These are phyloP conservation scores for Peterozyma toletana DNA, from an alignment of 805 yeast genomes.

Conservation along the genomic window DNA sequence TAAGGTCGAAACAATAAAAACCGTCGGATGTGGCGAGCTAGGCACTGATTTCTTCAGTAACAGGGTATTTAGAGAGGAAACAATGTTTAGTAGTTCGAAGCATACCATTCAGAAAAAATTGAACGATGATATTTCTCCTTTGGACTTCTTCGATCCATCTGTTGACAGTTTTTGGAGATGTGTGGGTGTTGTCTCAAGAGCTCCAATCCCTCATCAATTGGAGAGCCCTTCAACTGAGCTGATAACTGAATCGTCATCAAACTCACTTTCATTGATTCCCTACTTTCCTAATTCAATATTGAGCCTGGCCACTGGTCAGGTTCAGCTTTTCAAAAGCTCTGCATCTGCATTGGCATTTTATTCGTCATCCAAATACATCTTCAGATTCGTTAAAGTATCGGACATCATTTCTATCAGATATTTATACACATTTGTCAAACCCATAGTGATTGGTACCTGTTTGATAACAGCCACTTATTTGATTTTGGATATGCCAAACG, in stretches of 20 bases:
- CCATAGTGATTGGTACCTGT: slow-evolving; percentile 42
- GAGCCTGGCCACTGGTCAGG: slow-evolving; percentile 17
- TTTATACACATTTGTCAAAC: slow-evolving; percentile 43
- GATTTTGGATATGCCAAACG: slow-evolving; percentile 78
- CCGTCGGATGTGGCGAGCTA: slow-evolving; percentile 55
- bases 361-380: slow-evolving; percentile 18
- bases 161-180: slow-evolving; percentile 47
- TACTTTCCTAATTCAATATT: slow-evolving; percentile 9
- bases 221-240: slow-evolving; percentile 12
- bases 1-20: slow-evolving; percentile 56
- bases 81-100: slow-evolving; percentile 75
- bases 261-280: slow-evolving; percentile 16
- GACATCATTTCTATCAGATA: slow-evolving; percentile 29
- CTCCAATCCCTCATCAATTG: background rate
- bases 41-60: slow-evolving; percentile 56
- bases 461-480: slow-evolving; percentile 55
- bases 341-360: slow-evolving; percentile 19
- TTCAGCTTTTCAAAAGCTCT: slow-evolving; percentile 21
- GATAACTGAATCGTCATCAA: slow-evolving; percentile 13
- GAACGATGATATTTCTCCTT: slow-evolving; percentile 48
- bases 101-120: slow-evolving; percentile 57
- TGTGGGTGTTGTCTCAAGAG: slow-evolving; percentile 30
- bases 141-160: slow-evolving; percentile 80
- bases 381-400: slow-evolving; percentile 26
- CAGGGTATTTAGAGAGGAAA: slow-evolving; percentile 57